Evolutionary conservation across 768 basidiomycete genomes (phyloP).

Genomic region (Mycena pura): DNA sequence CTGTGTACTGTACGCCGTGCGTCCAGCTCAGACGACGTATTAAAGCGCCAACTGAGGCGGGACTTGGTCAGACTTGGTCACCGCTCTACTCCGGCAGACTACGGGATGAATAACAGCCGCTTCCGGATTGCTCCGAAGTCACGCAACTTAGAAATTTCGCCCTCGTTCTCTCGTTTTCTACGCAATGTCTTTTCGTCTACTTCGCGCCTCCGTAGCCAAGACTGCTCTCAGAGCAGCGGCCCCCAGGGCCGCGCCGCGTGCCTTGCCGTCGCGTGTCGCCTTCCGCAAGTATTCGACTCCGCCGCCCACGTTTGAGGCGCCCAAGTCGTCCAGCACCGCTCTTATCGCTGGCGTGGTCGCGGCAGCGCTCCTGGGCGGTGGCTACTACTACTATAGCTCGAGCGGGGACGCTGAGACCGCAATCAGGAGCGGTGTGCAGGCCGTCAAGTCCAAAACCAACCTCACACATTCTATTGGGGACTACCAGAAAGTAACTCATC

Average conservation of each 20-base stretch:
- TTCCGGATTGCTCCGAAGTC: no score
- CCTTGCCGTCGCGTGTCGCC: slow-evolving; percentile 41
- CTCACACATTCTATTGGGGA: slow-evolving; percentile 83
- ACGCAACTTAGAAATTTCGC: no score
- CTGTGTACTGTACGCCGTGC: background rate
- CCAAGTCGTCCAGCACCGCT: slow-evolving; percentile 62
- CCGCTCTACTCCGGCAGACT: no score
- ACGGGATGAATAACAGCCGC: no score
- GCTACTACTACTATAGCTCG: slow-evolving; percentile 64
- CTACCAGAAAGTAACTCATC: slow-evolving; percentile 79
- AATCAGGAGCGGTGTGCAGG: slow-evolving; percentile 66
- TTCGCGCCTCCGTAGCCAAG: slow-evolving; percentile 59
- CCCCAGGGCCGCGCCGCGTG: slow-evolving; percentile 34
- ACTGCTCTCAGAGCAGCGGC: slow-evolving; percentile 43
- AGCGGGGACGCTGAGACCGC: slow-evolving; percentile 59
- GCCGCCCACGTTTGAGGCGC: slow-evolving; percentile 49
- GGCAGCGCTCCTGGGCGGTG: slow-evolving; percentile 62
- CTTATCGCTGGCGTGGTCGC: slow-evolving; percentile 70
- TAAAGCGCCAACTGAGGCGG: no score
- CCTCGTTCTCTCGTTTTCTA: background rate
- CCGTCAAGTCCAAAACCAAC: slow-evolving; percentile 67
- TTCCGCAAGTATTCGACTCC: slow-evolving; percentile 68
- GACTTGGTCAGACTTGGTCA: no score
- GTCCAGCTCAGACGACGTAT: background rate
- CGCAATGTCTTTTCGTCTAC: slow-evolving; percentile 42